phyloP scores from a whole-genome alignment of 2,329 filamentous ascomycete species.

The Trichoderma breve region DNA sequence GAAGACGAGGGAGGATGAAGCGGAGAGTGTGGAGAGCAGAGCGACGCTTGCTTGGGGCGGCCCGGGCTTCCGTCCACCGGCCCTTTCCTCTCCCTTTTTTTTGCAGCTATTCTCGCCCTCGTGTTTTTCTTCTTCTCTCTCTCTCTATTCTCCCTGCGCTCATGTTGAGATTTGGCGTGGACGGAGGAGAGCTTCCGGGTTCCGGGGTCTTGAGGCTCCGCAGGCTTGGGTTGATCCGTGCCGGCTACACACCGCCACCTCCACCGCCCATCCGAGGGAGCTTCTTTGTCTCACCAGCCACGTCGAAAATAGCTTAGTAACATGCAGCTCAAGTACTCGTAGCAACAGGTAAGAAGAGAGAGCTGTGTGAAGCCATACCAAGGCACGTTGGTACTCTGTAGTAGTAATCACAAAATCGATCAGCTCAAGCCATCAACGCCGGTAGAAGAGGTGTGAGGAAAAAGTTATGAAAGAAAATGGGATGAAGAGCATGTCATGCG shows the following conservation, averaged over 20 bases:
- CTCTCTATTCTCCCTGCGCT: neutral
- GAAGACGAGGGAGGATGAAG: neutral
- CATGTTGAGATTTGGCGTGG: neutral
- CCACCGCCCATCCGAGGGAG: neutral
- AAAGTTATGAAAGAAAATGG: neutral
- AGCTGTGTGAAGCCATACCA: neutral
- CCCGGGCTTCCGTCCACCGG: conserved; percentile 15
- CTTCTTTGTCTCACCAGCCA: neutral
- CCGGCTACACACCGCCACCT: conserved; percentile 4
- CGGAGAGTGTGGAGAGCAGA: conserved; percentile 1
- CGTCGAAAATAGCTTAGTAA: neutral
- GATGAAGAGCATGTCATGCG: neutral
- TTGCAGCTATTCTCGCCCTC: neutral
- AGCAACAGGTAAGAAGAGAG: neutral
- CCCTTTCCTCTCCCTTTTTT: neutral
- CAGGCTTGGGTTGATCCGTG: conserved; percentile 8
- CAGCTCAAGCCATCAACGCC: neutral
- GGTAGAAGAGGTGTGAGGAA: neutral
- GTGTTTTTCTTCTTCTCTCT: neutral
- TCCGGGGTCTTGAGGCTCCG: conserved; percentile 3
- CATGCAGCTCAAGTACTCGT: neutral
- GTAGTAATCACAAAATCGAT: neutral
- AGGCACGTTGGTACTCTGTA: neutral
- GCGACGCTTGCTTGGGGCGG: neutral
- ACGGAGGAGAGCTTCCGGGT: conserved; percentile 9